Evolutionary conservation across 495 filamentous ascomycete species (phyloP).

Genomic region (Beverwykella pulmonaria): DNA sequence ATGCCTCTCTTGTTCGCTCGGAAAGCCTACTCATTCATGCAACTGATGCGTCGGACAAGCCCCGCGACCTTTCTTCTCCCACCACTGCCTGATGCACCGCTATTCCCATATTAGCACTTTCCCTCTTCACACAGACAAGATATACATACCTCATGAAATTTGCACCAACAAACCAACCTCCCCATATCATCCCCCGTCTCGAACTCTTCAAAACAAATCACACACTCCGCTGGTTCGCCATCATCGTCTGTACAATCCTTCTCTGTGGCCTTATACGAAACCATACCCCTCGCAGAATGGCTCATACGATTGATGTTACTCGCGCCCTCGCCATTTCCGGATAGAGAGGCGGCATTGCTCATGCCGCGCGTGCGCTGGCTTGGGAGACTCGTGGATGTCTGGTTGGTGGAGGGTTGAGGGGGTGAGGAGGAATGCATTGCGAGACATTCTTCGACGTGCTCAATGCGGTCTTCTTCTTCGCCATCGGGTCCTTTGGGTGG

Average conservation of each 20-base stretch:
- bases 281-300: constrained; percentile 50
- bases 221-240: constrained; percentile 68
- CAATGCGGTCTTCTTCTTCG: constrained; percentile 66
- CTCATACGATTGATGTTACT: neutral
- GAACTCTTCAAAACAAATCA: constrained; percentile 96
- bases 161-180: constrained; percentile 87
- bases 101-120: constrained; percentile 13
- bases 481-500: constrained; percentile 65
- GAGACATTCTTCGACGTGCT: constrained; percentile 80
- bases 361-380: constrained; percentile 39
- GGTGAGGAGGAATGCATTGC: constrained; percentile 18
- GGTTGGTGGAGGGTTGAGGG: neutral
- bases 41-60: constrained; percentile 50
- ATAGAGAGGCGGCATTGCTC: constrained; percentile 8
- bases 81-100: constrained; percentile 47
- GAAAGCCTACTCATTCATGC: constrained; percentile 27
- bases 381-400: constrained; percentile 14
- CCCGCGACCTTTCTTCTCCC: constrained; percentile 47
- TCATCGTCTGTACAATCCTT: constrained; percentile 84
- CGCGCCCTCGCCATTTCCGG: neutral
- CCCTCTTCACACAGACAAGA: neutral
- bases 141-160: constrained; percentile 71
- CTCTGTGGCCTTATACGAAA: constrained; percentile 79
- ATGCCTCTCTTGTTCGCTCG: too few relatives aligned
- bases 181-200: constrained; percentile 80